Conservation (phyloP, 306 rosid species). For the Malus orientalis region DNA sequence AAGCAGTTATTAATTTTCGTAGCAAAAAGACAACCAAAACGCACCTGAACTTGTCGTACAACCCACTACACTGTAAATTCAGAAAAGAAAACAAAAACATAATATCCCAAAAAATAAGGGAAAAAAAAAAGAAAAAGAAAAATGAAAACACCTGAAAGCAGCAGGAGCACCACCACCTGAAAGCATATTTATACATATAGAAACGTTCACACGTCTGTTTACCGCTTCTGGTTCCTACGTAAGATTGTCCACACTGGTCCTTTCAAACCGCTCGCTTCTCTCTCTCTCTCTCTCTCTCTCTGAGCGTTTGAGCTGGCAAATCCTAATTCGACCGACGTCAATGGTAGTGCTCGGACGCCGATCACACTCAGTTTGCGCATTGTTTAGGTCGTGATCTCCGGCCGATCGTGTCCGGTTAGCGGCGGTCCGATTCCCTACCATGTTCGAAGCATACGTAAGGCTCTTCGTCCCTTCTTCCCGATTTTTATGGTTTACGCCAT, state of each 20-base stretch:
- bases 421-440: slow-evolving; percentile 37
- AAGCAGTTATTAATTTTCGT: not conserved
- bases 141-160: not conserved
- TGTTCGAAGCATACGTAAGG: slow-evolving; percentile 97
- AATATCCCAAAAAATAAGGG: not conserved
- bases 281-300: not conserved
- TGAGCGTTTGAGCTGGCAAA: not conserved
- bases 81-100: not conserved
- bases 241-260: not conserved
- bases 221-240: not conserved
- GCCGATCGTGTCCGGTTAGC: slow-evolving; percentile 12
- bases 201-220: not conserved
- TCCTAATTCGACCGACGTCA: not conserved
- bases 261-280: slow-evolving; percentile 10
- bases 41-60: not conserved
- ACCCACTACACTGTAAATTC: not conserved
- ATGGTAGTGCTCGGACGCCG: slow-evolving; percentile 17
- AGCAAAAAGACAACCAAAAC: not conserved
- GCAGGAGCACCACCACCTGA: not conserved
- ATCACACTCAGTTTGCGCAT: slow-evolving; percentile 11
- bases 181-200: not conserved
- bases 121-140: not conserved
- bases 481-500: not conserved
- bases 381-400: slow-evolving; percentile 19
- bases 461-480: not conserved